These are phyloP conservation scores for Fusarium lyarnte DNA, from an alignment of 2,329 filamentous ascomycete genomes.

Conservation along the genomic window DNA sequence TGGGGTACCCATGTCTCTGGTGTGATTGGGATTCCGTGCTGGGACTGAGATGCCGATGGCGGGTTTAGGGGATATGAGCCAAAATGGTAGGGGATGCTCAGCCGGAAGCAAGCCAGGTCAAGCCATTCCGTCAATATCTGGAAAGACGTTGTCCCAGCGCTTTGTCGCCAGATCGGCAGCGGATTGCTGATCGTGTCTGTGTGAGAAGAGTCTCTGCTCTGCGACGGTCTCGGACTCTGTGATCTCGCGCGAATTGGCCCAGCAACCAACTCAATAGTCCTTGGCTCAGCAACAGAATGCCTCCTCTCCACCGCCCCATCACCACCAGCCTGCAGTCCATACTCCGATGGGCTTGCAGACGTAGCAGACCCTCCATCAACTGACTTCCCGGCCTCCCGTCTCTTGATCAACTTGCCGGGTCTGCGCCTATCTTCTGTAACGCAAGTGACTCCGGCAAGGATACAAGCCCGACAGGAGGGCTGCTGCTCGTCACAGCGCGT, in stretches of 20 bases:
- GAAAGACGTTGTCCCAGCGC: not conserved
- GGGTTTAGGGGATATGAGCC: not conserved
- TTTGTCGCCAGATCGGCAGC: not conserved
- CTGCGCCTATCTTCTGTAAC: slow-evolving; percentile 6
- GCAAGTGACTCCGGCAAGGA: not conserved
- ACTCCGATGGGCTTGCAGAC: not conserved
- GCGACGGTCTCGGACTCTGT: not conserved
- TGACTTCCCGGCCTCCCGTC: slow-evolving; percentile 5
- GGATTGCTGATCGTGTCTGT: slow-evolving; percentile 7
- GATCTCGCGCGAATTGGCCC: not conserved
- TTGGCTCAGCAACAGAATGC: not conserved
- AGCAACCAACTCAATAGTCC: not conserved
- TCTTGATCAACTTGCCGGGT: slow-evolving; percentile 1
- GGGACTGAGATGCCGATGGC: not conserved
- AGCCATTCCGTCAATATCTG: slow-evolving; percentile 10
- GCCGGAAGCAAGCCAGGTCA: not conserved
- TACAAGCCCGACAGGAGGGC: slow-evolving; percentile 4
- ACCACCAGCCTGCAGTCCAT: not conserved
- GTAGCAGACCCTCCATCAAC: not conserved
- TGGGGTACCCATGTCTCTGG: not conserved
- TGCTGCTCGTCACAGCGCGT: slow-evolving; percentile 7
- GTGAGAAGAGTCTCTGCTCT: slow-evolving; percentile 7
- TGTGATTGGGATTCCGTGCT: not conserved
- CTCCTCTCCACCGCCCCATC: not conserved
- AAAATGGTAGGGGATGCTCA: slow-evolving; percentile 11